Evolutionary conservation across 2,329 filamentous ascomycete genomes (phyloP), one percentile per base, ranked within the genome.

Genomic region (Colletotrichum musae): DNA sequence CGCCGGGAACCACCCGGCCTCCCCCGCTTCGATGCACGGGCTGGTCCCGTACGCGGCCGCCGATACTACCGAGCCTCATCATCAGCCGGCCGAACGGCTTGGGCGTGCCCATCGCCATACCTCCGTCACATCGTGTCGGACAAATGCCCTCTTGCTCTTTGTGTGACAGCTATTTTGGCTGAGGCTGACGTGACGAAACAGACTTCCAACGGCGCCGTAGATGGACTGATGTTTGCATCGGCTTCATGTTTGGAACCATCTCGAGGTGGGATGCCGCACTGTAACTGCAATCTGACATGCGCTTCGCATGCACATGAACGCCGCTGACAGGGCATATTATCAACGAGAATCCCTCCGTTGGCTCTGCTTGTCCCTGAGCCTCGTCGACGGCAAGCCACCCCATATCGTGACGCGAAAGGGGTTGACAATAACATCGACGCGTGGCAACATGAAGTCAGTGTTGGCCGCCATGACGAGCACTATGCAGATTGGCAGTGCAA

Each of bases 1-100:
- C 45, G 53, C 64, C 64, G 64, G 59, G 21, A 39, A 5, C 36
- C 52, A 58, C 21, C 26, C 59, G 58, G 59, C 64, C 56, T 45
- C 36, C 39, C 45, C 36, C 59, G 45, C 24, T 21, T 36, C 45
- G 26, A 58, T 63, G 64, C 59, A 50, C 60, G 32, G 24, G 28
- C 39, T 47, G 64, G n/a, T 58, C 28, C 59, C 65, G 2, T 47
- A 47, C 24, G n/a, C 50, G 51, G 36, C 58, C 16, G 32, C 43
- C 32, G 28, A 32, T 39, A 13, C 16, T 58, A 16, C 45, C 53
- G 53, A 58, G 48, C 45, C 18, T 48, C 41, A 43, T 43, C 41
- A 43, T 43, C 53, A 5, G 26, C 41, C 60, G 60, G 60, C 21
- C 39, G 26, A 52, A 51, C 64, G 32, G 60, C 59, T 21, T 26